Evolutionary conservation across 108 stramenopile species (phyloP).

Genomic region (Fistulifera pelliculosa): DNA sequence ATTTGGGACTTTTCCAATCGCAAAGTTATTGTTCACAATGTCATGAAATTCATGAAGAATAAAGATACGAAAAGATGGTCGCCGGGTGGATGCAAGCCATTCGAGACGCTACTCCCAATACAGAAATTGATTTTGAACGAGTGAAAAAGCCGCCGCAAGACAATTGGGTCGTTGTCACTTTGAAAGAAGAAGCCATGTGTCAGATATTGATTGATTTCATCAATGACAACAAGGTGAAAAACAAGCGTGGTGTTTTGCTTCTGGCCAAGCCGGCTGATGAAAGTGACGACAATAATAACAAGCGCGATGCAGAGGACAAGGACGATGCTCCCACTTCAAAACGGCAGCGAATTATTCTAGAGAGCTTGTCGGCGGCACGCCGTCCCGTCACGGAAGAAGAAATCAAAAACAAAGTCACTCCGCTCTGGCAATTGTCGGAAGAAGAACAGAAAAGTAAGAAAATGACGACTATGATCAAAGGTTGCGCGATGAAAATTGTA

Average conservation of each 20-base stretch:
- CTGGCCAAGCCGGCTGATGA: slow-evolving; percentile 29
- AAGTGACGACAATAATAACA: slow-evolving; percentile 1
- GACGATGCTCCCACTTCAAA: slow-evolving; percentile 1
- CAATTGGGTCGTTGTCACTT: slow-evolving; percentile 40
- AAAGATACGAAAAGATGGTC: slow-evolving; percentile 39
- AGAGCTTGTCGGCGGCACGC: neutral
- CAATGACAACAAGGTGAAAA: slow-evolving; percentile 27
- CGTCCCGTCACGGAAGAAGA: slow-evolving; percentile 33
- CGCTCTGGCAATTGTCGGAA: slow-evolving; percentile 42
- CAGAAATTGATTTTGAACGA: slow-evolving; percentile 23
- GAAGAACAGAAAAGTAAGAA: slow-evolving; percentile 49
- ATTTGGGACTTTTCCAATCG: slow-evolving; percentile 38
- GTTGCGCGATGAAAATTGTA: slow-evolving; percentile 50
- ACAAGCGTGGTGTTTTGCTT: slow-evolving; percentile 24
- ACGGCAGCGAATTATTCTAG: slow-evolving; percentile 12
- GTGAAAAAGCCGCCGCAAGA: slow-evolving; percentile 46
- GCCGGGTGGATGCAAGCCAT: slow-evolving; percentile 27
- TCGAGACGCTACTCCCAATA: slow-evolving; percentile 4
- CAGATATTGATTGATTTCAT: slow-evolving; percentile 39
- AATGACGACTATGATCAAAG: slow-evolving; percentile 46
- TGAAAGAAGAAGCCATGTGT: slow-evolving; percentile 40
- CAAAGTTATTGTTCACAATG: slow-evolving; percentile 58
- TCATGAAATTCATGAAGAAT: slow-evolving; percentile 42
- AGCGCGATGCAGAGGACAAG: neutral
- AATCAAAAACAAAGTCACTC: slow-evolving; percentile 50